phyloP scores from a whole-genome alignment of 345 rosid species.

The Citropsis articulata region DNA sequence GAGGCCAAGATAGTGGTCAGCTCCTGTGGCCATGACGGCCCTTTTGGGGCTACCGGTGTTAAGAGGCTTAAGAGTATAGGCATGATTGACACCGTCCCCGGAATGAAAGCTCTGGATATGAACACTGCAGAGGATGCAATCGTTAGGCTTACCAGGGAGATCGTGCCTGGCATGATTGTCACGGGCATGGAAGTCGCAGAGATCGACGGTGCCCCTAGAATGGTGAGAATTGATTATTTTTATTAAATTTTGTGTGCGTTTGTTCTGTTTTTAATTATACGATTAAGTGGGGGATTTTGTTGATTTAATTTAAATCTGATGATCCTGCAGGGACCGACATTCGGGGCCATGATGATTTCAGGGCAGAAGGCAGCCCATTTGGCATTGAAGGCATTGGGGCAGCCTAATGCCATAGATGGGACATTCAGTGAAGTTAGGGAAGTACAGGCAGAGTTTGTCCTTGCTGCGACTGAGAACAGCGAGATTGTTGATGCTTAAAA shows the following conservation, averaged over 20 bases:
- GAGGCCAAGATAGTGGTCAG: slow-evolving; percentile 45
- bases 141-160: slow-evolving; percentile 31
- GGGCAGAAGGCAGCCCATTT: slow-evolving; percentile 66
- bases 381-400: slow-evolving; percentile 46
- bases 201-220: slow-evolving; percentile 36
- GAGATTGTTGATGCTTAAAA: slow-evolving; percentile 35
- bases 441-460: slow-evolving; percentile 35
- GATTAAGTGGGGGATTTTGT: not conserved
- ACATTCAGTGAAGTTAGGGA: slow-evolving; percentile 5
- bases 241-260: not conserved
- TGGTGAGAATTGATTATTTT: slow-evolving; percentile 1
- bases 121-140: slow-evolving; percentile 41
- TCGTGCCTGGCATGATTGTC: slow-evolving; percentile 37
- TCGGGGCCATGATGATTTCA: slow-evolving; percentile 64
- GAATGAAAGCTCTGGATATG: slow-evolving; percentile 43
- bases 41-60: slow-evolving; percentile 39
- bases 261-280: not conserved
- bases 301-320: not conserved
- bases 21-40: slow-evolving; percentile 44
- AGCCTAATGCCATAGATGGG: slow-evolving; percentile 47
- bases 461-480: slow-evolving; percentile 31
- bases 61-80: slow-evolving; percentile 41
- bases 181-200: slow-evolving; percentile 48
- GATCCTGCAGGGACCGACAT: slow-evolving; percentile 50
- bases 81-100: slow-evolving; percentile 30